Evolutionary conservation across 2,329 filamentous ascomycete species (phyloP), one percentile per base, ranked within the genome.

Genomic region (Fusarium heterosporum): DNA sequence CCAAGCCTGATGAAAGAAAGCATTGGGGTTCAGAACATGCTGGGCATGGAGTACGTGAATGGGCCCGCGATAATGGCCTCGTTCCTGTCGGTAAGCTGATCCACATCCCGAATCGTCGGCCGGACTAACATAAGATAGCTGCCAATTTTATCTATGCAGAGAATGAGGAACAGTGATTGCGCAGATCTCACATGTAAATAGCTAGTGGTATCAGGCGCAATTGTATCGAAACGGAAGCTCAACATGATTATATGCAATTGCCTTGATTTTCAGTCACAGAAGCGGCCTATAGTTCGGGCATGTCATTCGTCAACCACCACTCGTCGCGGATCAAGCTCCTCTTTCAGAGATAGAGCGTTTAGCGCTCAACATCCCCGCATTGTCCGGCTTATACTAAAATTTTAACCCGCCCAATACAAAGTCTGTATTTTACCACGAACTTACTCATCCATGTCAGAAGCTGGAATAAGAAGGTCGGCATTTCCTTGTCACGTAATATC

Each of bases 131-230:
- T 3, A 5, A 10, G 5, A 2, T n/a, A 72, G 69, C 69, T 51
- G 69, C 69, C 8, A 72, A 72, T 45, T 72, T 72, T 0, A 64
- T 72, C 14, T 69, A 72, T 36, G 66, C 69, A 13, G n/a, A 66
- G 17, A 70, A 72, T 16, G 48, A 66, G 4, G 17, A 66, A 22
- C 66, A 72, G 50, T 64, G 60, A 26, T 2, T 11, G 9, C 9
- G 7, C 1, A 13, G 8, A 17, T 12, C n/a, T 40, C 42, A 43
- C 42, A 45, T 57, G 57, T 10, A 11, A n/a, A 36, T 36, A 12
- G 4, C 10, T n/a, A 6, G 11, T 4, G n/a, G 11, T 13, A 2
- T 16, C 8, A 4, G n/a, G 16, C 12, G 14, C 6, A 10, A 41
- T 6, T 22, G 4, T 7, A 12, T 61, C 14, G 4, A 62, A 62